Evolutionary conservation across 2,329 filamentous ascomycete species (phyloP).

Genomic region (Penicillium sp.): DNA sequence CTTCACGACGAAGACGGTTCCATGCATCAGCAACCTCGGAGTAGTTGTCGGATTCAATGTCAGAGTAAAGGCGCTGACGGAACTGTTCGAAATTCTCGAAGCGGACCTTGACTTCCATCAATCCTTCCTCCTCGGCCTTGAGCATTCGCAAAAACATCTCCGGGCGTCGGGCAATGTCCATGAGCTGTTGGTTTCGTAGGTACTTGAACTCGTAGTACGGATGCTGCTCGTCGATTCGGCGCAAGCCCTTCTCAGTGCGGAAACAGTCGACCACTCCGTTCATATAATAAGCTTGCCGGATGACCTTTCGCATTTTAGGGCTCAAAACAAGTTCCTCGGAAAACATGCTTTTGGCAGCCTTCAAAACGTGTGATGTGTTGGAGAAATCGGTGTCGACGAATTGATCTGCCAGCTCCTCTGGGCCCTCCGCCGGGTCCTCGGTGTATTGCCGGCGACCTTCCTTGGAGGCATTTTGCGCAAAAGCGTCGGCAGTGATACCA

Average conservation of each 20-base stretch:
- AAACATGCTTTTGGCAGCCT: conserved; percentile 81
- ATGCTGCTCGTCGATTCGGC: conserved; percentile 90
- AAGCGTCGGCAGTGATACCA: conserved; percentile 82
- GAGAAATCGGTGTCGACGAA: conserved; percentile 70
- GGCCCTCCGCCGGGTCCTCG: conserved; percentile 76
- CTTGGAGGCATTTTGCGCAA: conserved; percentile 81
- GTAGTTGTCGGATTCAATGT: conserved; percentile 92
- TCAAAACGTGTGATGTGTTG: conserved; percentile 72
- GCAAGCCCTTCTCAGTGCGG: conserved; percentile 89
- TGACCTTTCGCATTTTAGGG: conserved; percentile 83
- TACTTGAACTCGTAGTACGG: conserved; percentile 99
- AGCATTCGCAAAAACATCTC: conserved; percentile 96
- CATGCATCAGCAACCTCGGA: conserved; percentile 93
- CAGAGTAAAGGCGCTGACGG: conserved; percentile 70
- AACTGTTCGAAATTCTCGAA: conserved; percentile 76
- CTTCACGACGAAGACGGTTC: conserved; percentile 83
- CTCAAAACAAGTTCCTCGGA: conserved; percentile 86
- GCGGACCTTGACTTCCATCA: conserved; percentile 79
- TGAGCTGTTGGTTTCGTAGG: conserved; percentile 80
- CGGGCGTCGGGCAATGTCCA: conserved; percentile 75
- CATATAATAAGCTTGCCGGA: conserved; percentile 79
- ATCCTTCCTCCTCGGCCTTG: conserved; percentile 89
- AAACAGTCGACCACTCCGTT: conserved; percentile 81
- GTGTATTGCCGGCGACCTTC: conserved; percentile 76
- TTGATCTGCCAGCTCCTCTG: conserved; percentile 82